Base-by-base conservation (phyloP, 768 basidiomycete genomes). In the Lyophyllum shimeji region DNA sequence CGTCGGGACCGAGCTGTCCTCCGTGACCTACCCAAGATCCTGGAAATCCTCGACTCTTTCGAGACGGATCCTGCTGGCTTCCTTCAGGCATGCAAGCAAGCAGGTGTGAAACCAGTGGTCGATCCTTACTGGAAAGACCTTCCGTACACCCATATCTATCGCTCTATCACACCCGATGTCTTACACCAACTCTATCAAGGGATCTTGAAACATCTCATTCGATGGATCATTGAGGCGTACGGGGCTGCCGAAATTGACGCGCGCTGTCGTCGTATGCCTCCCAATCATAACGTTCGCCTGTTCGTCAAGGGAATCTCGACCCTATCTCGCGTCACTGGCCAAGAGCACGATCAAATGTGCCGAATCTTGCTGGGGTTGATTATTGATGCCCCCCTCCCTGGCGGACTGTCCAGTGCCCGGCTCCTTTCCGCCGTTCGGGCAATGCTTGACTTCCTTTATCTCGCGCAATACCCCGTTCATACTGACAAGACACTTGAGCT, bases 371-470 rank as follows among this genome's bases (percentile, higher is more conserved):
- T 73, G 17, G 73, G 68, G 1, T 37, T 73, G 7, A 55, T 75
- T 13, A 46, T 69, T 8, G 69, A 67, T 37, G 44, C 67, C 13
- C 60, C 42, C 3, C 55, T 67, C 2, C 57, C 56, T 4, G 24
- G 34, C 46, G 62, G 62, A 17, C 31, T 49, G 1, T 43, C 44
- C 0, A 42, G 50, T n/a, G 47, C 44, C 3, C 61, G 55, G 1
- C 65, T 71, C 6, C n/a, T 74, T 1, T 23, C 52, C 1, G 65
- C 71, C 9, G 67, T 73, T 46, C 64, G 69, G 1, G 71, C 65
- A 0, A 37, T 77, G 0, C 59, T 77, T 0, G 73, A 80, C 56
- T 80, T 79, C 57, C 48, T 75, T 6, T 76, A 71, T 55, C 53
- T 72, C n/a, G 70, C 74, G 0, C 72, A 73, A 37, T 73, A 71